Evolutionary conservation across 1,284 basidiomycete species (phyloP).

Genomic region (Leccinum solheimii): DNA sequence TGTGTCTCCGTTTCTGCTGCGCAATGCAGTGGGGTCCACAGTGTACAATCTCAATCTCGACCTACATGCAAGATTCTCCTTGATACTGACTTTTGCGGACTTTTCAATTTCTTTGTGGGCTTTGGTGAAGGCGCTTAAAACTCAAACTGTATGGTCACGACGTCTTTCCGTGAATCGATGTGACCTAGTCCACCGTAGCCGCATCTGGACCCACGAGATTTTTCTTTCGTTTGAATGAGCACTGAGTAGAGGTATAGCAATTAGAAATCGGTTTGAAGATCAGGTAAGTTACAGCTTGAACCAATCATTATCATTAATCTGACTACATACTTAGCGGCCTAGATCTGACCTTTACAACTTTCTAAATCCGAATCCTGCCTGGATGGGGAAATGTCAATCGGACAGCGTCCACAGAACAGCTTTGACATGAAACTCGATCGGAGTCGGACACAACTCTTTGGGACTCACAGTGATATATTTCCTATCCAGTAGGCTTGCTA

Average conservation of each 20-base stretch:
- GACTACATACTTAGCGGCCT: too few species aligned
- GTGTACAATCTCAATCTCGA: constrained; percentile 68
- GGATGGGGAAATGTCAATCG: too few species aligned
- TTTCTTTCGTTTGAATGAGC: constrained; percentile 41
- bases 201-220: constrained; percentile 25
- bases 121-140: constrained; percentile 30
- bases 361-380: too few species aligned
- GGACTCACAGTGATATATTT: not conserved
- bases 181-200: constrained; percentile 44
- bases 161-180: constrained; percentile 65
- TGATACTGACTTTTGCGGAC: not conserved
- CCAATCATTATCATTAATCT: too few species aligned
- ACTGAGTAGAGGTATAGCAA: constrained; percentile 57
- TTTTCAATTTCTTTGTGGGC: constrained; percentile 12
- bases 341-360: too few species aligned
- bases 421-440: not conserved
- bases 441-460: not conserved
- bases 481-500: not conserved
- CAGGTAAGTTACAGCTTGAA: too few species aligned
- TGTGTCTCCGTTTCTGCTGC: constrained; percentile 43
- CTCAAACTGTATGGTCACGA: constrained; percentile 59
- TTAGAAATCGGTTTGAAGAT: too few species aligned
- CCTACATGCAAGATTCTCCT: constrained; percentile 21
- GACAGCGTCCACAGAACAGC: not conserved
- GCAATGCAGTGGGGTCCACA: constrained; percentile 44